Base-by-base conservation (phyloP, 768 basidiomycete species). In the Baorangia bicolor region DNA sequence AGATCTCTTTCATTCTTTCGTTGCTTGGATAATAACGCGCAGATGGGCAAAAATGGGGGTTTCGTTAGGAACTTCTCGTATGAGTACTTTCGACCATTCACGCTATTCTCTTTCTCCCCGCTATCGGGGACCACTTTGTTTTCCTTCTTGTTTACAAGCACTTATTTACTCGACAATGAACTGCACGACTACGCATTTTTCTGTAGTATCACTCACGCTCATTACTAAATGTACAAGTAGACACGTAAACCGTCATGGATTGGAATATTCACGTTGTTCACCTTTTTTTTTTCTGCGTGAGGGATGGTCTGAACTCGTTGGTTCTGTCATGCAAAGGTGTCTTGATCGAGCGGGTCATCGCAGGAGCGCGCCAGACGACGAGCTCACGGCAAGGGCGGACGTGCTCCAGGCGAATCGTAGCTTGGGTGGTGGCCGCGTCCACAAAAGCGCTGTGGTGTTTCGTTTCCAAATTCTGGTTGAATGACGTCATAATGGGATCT, bases 201-300 rank as follows among this genome's bases (percentile, higher is more conserved):
- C n/a, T 65, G 64, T 65, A 65, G 64, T 62, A 62, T 56, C 59
- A 65, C 28, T 34, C 64, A 65, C 64, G 14, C 53, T 65, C 64
- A 65, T 65, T 64, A 21, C 16, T 51, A 52, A 43, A 58, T 61
- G 49, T 42, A 58, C 23, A 35, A 21, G 21, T 53, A 53, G 20
- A 18, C n/a, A 25, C n/a, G n/a, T 7, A 23, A 49, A 18, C 14
- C 11, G 16, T 49, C 40, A 53, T 35, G 45, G 25, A 58, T 34
- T 41, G 28, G 55, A 49, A 31, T 49, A 23, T 34, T 27, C 8
- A 21, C 11, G 31, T 28, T 5, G 27, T 38, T 44, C 6, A 43
- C 8, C 10, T 18, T 16, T n/a, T n/a, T 25, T 31, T 31, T 3
- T 5, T 10, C 18, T 7, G 5, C 18, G n/a, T 38, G 10, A 11